These are phyloP conservation scores for Ministeria vibrans DNA, from an alignment of 78 protist genomes.

Conservation along the genomic window DNA sequence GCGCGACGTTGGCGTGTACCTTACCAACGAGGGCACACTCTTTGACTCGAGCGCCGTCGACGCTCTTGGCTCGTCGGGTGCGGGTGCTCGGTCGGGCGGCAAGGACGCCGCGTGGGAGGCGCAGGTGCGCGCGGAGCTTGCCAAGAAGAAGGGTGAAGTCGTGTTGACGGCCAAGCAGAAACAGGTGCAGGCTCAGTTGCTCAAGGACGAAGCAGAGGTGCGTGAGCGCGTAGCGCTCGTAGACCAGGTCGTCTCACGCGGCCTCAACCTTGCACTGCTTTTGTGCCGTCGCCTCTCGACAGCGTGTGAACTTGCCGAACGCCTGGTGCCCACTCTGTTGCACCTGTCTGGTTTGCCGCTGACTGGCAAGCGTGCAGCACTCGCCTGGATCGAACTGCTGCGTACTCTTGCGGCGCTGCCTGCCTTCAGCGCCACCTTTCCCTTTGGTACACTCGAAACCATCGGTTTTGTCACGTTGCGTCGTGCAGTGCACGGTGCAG, in stretches of 20 bases:
- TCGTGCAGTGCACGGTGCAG: not conserved
- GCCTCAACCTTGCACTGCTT: not conserved
- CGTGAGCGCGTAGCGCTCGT: not conserved
- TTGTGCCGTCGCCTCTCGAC: no score
- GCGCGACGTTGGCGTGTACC: not conserved
- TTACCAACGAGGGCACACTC: not conserved
- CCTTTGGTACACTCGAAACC: not conserved
- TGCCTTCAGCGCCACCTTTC: not conserved
- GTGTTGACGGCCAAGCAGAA: not conserved
- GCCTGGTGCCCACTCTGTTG: no score
- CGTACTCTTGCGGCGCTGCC: not conserved
- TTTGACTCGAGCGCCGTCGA: not conserved
- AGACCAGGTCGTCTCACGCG: not conserved
- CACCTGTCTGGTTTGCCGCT: no score
- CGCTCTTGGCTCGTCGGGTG: not conserved
- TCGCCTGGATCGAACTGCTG: no score
- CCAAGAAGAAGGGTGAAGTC: not conserved
- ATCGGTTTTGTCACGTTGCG: not conserved
- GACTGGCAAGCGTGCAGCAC: no score
- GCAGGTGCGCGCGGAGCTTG: slow-evolving; percentile 3
- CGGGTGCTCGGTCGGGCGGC: no score
- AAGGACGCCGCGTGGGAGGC: slow-evolving; percentile 1
- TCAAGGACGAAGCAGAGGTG: not conserved
- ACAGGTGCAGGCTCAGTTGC: not conserved
- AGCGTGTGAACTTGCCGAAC: no score